Conservation (phyloP, 2,329 filamentous ascomycete genomes). For the Leptographium wingfieldii region DNA sequence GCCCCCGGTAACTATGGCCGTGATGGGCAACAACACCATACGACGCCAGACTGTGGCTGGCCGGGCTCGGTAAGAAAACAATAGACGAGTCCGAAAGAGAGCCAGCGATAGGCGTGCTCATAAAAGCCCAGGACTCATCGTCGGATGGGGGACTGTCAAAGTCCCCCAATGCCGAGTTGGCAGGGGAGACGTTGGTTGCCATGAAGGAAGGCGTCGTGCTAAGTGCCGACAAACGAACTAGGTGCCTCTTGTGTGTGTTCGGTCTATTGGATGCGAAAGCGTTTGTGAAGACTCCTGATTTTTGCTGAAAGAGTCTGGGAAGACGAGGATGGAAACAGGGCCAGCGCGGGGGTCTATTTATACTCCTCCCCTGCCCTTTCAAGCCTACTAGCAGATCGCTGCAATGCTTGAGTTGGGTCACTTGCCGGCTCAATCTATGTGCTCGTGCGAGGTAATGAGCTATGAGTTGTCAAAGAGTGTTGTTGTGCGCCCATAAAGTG, state of each 20-base stretch:
- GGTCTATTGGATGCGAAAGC: neutral
- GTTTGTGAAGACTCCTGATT: neutral
- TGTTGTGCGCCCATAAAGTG: neutral
- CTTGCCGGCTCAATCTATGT: neutral
- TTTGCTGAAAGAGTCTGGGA: neutral
- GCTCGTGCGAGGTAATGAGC: neutral
- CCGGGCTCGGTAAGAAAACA: slow-evolving; percentile 36
- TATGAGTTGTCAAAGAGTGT: neutral
- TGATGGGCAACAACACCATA: slow-evolving; percentile 30
- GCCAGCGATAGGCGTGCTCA: slow-evolving; percentile 23
- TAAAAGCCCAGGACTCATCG: slow-evolving; percentile 30
- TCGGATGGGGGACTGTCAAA: slow-evolving; percentile 16
- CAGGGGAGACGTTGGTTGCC: slow-evolving; percentile 6
- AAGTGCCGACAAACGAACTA: neutral
- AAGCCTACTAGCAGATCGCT: neutral
- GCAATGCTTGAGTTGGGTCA: neutral
- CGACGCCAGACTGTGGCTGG: slow-evolving; percentile 36
- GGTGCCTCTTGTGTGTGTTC: neutral
- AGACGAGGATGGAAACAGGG: neutral
- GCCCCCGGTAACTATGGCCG: slow-evolving; percentile 15
- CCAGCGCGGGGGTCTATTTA: neutral
- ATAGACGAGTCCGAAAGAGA: slow-evolving; percentile 24
- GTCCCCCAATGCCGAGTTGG: slow-evolving; percentile 5
- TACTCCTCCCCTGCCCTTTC: neutral
- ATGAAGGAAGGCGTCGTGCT: neutral